Percentiles rank a stretch among this genome's conserved stretches.
These are phyloP conservation scores for Cutaneotrichosporon daszewskae DNA, from an alignment of 1,284 basidiomycete genomes.

Conservation along the genomic window DNA sequence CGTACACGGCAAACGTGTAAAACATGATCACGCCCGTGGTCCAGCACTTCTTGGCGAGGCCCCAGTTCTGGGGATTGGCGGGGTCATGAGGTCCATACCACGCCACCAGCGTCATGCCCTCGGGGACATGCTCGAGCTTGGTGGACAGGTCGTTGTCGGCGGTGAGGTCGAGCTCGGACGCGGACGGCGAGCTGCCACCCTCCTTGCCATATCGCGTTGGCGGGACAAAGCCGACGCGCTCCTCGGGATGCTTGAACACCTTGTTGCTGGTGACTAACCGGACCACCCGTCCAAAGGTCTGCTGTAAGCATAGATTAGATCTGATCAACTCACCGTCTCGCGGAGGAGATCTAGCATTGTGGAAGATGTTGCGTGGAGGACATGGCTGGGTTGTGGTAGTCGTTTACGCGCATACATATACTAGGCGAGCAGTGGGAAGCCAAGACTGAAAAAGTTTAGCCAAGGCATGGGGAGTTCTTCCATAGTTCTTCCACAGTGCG, in stretches of 20 bases:
- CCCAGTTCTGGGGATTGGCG: slow-evolving; percentile 65
- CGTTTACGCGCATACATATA: too few species aligned
- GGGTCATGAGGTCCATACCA: slow-evolving; percentile 62
- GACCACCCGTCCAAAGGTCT: slow-evolving; percentile 9
- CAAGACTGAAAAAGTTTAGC: too few species aligned
- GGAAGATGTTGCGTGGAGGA: too few species aligned
- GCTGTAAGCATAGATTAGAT: not conserved
- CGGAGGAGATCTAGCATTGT: slow-evolving; percentile 8
- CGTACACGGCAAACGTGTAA: slow-evolving; percentile 27
- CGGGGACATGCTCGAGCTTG: slow-evolving; percentile 6
- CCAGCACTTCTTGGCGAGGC: slow-evolving; percentile 57
- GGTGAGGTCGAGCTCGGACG: not conserved
- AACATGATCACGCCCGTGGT: slow-evolving; percentile 61
- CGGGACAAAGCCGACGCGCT: slow-evolving; percentile 10
- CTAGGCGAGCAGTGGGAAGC: too few species aligned
- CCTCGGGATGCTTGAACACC: slow-evolving; percentile 25
- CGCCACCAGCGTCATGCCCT: slow-evolving; percentile 46
- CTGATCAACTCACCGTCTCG: slow-evolving; percentile 4
- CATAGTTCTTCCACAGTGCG: too few species aligned
- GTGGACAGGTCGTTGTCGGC: slow-evolving; percentile 1
- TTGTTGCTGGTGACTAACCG: slow-evolving; percentile 5
- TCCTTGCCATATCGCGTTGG: not conserved
- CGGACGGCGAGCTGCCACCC: not conserved
- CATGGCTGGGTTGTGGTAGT: too few species aligned
- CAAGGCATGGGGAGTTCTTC: too few species aligned